phyloP scores from a whole-genome alignment of 192 early-diverging fungal species.

The Umbelopsis isabellina region DNA sequence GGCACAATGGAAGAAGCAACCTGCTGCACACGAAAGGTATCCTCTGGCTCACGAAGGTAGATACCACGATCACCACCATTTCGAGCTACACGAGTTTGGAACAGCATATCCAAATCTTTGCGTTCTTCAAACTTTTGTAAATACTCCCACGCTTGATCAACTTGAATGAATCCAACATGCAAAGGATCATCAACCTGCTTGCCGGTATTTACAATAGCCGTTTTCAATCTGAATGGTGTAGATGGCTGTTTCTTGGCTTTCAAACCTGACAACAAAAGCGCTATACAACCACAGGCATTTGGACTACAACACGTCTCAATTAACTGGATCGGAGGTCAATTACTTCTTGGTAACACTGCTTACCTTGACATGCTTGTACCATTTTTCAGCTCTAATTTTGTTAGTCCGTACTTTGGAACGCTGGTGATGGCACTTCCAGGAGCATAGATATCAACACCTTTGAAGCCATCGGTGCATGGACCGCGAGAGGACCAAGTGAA shows the following conservation, averaged over 20 bases:
- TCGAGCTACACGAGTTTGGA: conserved; percentile 41
- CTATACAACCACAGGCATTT: conserved; percentile 86
- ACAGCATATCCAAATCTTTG: conserved; percentile 71
- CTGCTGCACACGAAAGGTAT: conserved; percentile 66
- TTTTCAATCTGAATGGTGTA: conserved; percentile 85
- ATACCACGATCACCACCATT: conserved; percentile 71
- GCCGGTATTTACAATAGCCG: conserved; percentile 73
- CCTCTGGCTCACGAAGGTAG: conserved; percentile 80
- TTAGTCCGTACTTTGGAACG: conserved; percentile 80
- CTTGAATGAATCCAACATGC: conserved; percentile 83
- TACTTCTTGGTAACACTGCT: neutral
- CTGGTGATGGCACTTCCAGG: conserved; percentile 93
- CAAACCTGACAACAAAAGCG: conserved; percentile 84
- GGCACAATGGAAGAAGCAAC: conserved; percentile 59
- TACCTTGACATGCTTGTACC: conserved; percentile 89
- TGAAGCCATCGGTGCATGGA: conserved; percentile 82
- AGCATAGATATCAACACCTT: conserved; percentile 80
- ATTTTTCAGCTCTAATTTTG: conserved; percentile 79
- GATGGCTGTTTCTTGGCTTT: conserved; percentile 68
- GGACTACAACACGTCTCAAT: conserved; percentile 48
- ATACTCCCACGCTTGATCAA: conserved; percentile 85
- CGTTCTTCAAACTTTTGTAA: conserved; percentile 61
- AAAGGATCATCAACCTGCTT: conserved; percentile 82
- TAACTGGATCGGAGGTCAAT: neutral
- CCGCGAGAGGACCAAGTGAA: conserved; percentile 93